Evolutionary conservation across 306 rosid species (phyloP).

Genomic region (Trifolium subterraneum): DNA sequence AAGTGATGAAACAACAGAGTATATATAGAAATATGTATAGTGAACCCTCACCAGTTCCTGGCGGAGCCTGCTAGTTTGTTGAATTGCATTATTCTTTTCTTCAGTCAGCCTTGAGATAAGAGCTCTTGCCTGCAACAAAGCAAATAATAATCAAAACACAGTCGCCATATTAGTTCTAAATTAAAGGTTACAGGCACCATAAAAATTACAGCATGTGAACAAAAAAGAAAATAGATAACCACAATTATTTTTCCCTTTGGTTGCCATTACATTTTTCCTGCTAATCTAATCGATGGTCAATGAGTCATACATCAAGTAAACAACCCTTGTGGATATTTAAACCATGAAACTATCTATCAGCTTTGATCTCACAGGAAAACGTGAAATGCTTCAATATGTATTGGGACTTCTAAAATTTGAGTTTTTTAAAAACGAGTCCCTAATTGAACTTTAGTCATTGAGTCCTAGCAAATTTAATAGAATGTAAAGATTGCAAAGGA

Average conservation of each 20-base stretch:
- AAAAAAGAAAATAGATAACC: conserved; percentile 23
- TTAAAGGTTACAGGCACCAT: too few relatives aligned
- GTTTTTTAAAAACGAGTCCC: not conserved
- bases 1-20: conserved; percentile 4
- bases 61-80: conserved; percentile 72
- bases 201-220: conserved; percentile 15
- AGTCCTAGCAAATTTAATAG: not conserved
- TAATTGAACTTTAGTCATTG: not conserved
- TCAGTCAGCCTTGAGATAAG: conserved; percentile 70
- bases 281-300: not conserved
- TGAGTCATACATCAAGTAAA: conserved; percentile 11
- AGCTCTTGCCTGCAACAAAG: conserved; percentile 69
- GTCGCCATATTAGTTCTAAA: conserved; percentile 11
- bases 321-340: conserved; percentile 11
- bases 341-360: conserved; percentile 33
- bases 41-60: conserved; percentile 83
- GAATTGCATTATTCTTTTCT: conserved; percentile 73
- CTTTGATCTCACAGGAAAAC: conserved; percentile 24
- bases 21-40: not conserved
- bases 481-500: not conserved
- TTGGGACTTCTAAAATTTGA: not conserved
- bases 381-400: not conserved
- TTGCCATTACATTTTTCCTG: not conserved
- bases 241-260: not conserved
- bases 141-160: conserved; percentile 37